phyloP scores from a whole-genome alignment of 768 basidiomycete genomes.

The Exsudoporus frostii region DNA sequence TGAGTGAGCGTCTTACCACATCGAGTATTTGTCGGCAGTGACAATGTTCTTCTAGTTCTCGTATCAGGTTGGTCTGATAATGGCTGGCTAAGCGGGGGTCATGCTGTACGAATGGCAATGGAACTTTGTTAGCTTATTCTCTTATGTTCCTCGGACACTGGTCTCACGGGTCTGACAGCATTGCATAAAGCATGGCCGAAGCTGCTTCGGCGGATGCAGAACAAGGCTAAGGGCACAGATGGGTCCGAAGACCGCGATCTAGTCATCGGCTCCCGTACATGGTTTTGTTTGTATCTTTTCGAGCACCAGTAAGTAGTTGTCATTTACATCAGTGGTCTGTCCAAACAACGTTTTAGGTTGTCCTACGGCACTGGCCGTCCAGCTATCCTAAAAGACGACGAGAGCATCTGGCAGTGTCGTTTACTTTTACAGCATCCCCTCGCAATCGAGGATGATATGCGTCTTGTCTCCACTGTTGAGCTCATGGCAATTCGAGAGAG shows the following conservation, averaged over 20 bases:
- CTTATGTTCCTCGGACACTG: neutral
- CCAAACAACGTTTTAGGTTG: conserved; percentile 51
- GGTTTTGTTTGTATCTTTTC: conserved; percentile 92
- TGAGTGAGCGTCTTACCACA: conserved; percentile 57
- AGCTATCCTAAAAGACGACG: conserved; percentile 89
- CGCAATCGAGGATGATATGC: conserved; percentile 90
- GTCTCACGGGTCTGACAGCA: conserved; percentile 41
- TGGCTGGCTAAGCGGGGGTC: conserved; percentile 92
- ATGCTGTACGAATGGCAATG: conserved; percentile 97
- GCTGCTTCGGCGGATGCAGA: conserved; percentile 74
- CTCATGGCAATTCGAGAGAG: conserved; percentile 87
- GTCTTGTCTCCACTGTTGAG: conserved; percentile 92
- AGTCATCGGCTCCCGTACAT: conserved; percentile 79
- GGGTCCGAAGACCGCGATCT: conserved; percentile 69
- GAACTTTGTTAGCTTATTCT: conserved; percentile 66
- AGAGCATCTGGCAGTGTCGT: conserved; percentile 80
- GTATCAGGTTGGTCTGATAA: conserved; percentile 94
- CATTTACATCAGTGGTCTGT: neutral
- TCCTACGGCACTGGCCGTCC: conserved; percentile 95
- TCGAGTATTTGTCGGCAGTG: neutral
- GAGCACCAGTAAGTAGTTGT: conserved; percentile 77
- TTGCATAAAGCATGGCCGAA: conserved; percentile 92
- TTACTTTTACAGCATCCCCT: conserved; percentile 82
- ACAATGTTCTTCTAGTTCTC: conserved; percentile 50
- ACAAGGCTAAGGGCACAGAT: conserved; percentile 47